phyloP scores from a whole-genome alignment of 495 filamentous ascomycete species.

The Neurospora intermedia region DNA sequence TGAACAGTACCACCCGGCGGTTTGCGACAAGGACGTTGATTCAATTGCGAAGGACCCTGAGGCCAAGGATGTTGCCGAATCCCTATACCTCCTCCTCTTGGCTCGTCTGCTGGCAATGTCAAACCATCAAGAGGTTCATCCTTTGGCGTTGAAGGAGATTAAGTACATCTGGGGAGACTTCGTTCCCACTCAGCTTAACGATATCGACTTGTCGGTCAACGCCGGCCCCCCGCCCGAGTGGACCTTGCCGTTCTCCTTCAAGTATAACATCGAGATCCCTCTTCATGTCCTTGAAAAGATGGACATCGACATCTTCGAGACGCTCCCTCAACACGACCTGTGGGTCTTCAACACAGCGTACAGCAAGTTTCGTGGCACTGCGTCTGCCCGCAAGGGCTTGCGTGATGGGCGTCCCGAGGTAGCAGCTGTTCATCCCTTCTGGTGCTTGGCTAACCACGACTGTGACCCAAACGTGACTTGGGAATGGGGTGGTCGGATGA shows the following conservation, averaged over 20 bases:
- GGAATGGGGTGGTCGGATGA: conserved; percentile 86
- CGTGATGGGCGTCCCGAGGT: conserved; percentile 69
- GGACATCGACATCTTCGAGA: conserved; percentile 73
- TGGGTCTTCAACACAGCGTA: conserved; percentile 93
- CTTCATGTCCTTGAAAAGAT: conserved; percentile 83
- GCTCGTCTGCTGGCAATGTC: conserved; percentile 78
- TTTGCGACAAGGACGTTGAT: conserved; percentile 78
- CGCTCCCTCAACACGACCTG: conserved; percentile 56
- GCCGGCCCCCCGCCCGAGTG: conserved; percentile 45
- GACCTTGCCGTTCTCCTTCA: conserved; percentile 83
- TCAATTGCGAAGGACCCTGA: conserved; percentile 70
- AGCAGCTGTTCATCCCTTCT: conserved; percentile 51
- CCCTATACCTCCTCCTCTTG: conserved; percentile 70
- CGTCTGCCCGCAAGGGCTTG: conserved; percentile 65
- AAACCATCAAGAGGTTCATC: conserved; percentile 68
- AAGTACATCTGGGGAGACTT: conserved; percentile 93
- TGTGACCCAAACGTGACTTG: conserved; percentile 90
- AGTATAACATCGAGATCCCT: conserved; percentile 69
- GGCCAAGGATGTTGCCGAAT: conserved; percentile 57
- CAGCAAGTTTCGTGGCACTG: conserved; percentile 86
- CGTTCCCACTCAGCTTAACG: conserved; percentile 36
- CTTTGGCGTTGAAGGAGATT: conserved; percentile 70
- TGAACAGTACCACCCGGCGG: conserved; percentile 66
- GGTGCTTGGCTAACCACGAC: conserved; percentile 73
- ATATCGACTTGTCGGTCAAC: conserved; percentile 36